Evolutionary conservation across 1,284 basidiomycete species (phyloP), one percentile per base, ranked within the genome.

Genomic region (Xanthoconium separans): DNA sequence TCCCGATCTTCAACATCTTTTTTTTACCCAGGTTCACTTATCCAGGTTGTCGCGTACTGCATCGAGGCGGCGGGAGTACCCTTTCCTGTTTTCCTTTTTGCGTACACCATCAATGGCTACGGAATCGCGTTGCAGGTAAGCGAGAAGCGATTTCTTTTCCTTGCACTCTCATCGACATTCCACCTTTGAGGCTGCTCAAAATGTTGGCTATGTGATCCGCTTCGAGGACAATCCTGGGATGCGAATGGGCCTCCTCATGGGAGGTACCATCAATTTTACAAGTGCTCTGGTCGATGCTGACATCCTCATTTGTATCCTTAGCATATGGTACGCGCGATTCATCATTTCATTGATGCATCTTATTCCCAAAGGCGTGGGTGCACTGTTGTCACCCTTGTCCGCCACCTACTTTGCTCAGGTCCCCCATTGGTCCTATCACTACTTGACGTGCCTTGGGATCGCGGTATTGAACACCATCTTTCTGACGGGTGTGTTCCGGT

Each of bases 401-500:
- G 75, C 83, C 0, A 87, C 85, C 0, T 78, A 84, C 44, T 87
- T 87, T 59, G 69, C 80, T 1, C 71, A 74, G 44, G 58, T 73
- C 22, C 62, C 54, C 2, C 71, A 70, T 51, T 83, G 82, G 77
- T 86, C 84, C 7, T 82, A 80, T 63, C 83, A 88, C 64, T 90
- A 80, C 63, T 70, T 87, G 5, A 71, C 73, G 13, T 84, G 83
- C 0, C 70, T 87, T 1, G 81, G 78, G 1, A 61, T 89, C 11
- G 79, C 82, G 0, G 34, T 78, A 3, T 41, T 71, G 15, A 85
- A 82, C 47, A 67, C 71, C 0, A 40, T 74, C 5, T 24, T 74
- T 7, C 61, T 85, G 6, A 50, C 75, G 6, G 56, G 65, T 0
- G 78, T 83, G 1, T 86, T 88, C 71, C 72, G 75, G 10, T 68